Evolutionary conservation across 2,329 filamentous ascomycete species (phyloP), one percentile per base, ranked within the genome.

Genomic region (Huntiella abstrusa): DNA sequence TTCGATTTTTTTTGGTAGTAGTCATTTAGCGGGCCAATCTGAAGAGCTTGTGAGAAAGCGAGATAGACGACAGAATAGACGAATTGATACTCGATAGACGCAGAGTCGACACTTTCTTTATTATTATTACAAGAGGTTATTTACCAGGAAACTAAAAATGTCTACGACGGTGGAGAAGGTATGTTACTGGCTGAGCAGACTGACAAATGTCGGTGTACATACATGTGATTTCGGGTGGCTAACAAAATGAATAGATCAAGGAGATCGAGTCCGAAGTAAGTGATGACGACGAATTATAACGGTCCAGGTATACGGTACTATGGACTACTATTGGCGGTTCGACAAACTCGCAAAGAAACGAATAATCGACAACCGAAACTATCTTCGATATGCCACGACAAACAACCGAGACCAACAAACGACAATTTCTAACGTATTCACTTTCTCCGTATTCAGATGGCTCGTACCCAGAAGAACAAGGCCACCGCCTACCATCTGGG

Each of bases 131-230:
- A 28, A 28, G 17, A 45, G 34, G 2, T 33, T 33, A 11, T 32
- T 32, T 17, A 33, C 12, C 10, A 40, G 13, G 39, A 8, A 16
- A 39, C 7, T 19, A 35, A 44, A 22, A 58, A 96, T 96, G 91
- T 73, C 88, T 72, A 96, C 88, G 51, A 96, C 88, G 37, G 86
- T 95, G 62, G 88, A 96, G 58, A 96, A 96, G 81, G 85, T 83
- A 60, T 55, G 72, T 57, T 34, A 39, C 17, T 28, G 22, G 39
- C 53, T 13, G 3, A 5, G 4, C 3, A 12, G 5, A 17, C 10
- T 1, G 13, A 44, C n/a, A 16, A 13, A 12, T 6, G 16, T 22
- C 13, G 17, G 33, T 17, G 13, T 22, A 43, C 16, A n/a, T 7
- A 43, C 16, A 16, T 7, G 22, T 28, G 22, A 28, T 28, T 28